Conservation (phyloP, 2,329 filamentous ascomycete species). For the Fusarium albidum region DNA sequence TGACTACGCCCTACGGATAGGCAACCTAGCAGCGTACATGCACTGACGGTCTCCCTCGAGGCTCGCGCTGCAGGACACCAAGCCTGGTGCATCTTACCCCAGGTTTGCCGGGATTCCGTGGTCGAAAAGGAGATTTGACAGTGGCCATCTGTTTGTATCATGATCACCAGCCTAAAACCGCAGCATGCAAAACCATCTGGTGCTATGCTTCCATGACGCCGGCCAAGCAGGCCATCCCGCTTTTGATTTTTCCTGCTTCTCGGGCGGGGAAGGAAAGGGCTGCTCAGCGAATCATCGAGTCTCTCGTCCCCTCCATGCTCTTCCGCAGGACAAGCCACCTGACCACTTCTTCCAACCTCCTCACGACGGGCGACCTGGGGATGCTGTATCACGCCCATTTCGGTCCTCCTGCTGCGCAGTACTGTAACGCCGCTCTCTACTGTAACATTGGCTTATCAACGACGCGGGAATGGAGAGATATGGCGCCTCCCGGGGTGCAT, state of each 20-base stretch:
- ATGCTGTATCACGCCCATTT: constrained; percentile 27
- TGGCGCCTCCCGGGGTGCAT: constrained; percentile 24
- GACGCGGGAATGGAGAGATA: constrained; percentile 2
- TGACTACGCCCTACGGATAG: too few species aligned
- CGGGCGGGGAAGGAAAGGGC: constrained; percentile 25
- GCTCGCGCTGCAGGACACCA: constrained; percentile 20
- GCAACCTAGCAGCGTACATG: too few species aligned
- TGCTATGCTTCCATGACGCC: constrained; percentile 21
- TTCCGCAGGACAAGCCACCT: constrained; percentile 38
- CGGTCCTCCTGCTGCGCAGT: constrained; percentile 1
- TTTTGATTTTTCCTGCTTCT: constrained; percentile 32
- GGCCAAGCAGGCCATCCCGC: constrained; percentile 29
- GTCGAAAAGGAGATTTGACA: constrained; percentile 14
- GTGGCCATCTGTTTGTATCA: constrained; percentile 34
- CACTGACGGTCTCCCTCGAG: too few species aligned
- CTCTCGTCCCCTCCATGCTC: constrained; percentile 30
- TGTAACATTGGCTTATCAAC: constrained; percentile 17
- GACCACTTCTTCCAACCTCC: constrained; percentile 38
- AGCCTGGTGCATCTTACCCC: constrained; percentile 30
- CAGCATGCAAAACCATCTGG: constrained; percentile 28
- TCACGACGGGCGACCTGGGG: constrained; percentile 20
- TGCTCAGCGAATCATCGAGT: constrained; percentile 31
- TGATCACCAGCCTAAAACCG: constrained; percentile 22
- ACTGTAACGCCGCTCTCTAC: neutral
- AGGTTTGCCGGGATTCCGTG: constrained; percentile 22